Evolutionary conservation across 1,284 basidiomycete species (phyloP), one percentile per base, ranked within the genome.

Genomic region (Sphagnurus paluster): DNA sequence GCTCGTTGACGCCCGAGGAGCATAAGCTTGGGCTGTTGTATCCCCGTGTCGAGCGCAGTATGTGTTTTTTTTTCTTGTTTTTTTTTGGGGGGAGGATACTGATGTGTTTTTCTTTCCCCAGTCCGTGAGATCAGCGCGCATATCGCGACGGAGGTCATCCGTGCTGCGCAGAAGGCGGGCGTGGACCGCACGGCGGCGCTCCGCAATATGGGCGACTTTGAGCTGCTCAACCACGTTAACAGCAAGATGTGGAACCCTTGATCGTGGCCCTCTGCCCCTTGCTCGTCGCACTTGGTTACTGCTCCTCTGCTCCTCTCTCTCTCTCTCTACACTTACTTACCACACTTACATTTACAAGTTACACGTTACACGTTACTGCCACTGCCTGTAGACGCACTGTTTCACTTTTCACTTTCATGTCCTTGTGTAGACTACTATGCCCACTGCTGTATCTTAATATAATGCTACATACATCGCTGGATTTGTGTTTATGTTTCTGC

Each of bases 81-180:
- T 36, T 16, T 2, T 37, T 43, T 37, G 16, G 40, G 21, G 43
- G 5, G 34, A 30, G 42, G 10, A 4, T 34, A 14, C 47, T 50
- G 20, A 46, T 44, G 36, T 40, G 13, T 20, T 23, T 23, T 48
- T 14, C 26, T 26, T 40, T 46, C n/a, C n/a, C 5, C 52, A 72
- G 70, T 95, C 58, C 77, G 91, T 36, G 89, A 93, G 57, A 93
- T 95, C 59, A 89, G 87, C 55, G 82, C 79, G 2, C 65, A 75
- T 44, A 89, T 95, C 53, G 87, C 90, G 10, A 67, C 70, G 42
- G 72, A 77, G 35, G 90, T 94, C 44, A 86, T 94, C 57, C 79
- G 82, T 45, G 75, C 81, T 30, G 89, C 91, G 25, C 90, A 94
- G 64, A 77, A 79, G 56, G 84, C 80, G 48, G 86, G 72, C 46